A percentile compares a stretch with the other conserved stretches of the same genome.
Conservation (phyloP, 2,329 filamentous ascomycete genomes). For the Fusarium musae region DNA sequence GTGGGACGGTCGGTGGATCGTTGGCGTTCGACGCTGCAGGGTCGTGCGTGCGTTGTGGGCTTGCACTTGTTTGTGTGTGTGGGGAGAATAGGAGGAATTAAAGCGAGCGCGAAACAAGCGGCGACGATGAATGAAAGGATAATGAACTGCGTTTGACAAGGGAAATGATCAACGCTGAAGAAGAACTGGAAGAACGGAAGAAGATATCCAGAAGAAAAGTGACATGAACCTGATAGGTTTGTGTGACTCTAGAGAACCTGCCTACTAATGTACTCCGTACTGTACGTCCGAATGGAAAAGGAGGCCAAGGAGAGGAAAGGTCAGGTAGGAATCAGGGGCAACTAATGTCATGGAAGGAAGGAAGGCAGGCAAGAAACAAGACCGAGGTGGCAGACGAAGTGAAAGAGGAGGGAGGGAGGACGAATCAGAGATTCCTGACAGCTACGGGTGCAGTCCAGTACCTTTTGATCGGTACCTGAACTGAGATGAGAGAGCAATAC, state of each 20-base stretch:
- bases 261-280: neutral
- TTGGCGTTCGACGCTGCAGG: conserved; percentile 38
- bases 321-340: conserved; percentile 37
- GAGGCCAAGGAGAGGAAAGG: neutral
- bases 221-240: neutral
- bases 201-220: conserved; percentile 15
- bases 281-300: neutral
- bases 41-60: conserved; percentile 37
- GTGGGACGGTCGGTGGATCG: conserved; percentile 46
- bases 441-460: neutral
- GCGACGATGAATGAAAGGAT: conserved; percentile 14
- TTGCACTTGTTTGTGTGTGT: conserved; percentile 31
- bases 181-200: conserved; percentile 13
- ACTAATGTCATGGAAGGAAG: conserved; percentile 1
- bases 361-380: conserved; percentile 14
- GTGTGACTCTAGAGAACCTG: neutral
- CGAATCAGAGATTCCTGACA: conserved; percentile 5
- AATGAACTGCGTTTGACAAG: neutral
- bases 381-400: neutral
- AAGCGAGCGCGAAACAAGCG: conserved; percentile 33
- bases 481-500: conserved; percentile 14
- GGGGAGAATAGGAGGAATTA: conserved; percentile 16
- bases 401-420: neutral
- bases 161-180: conserved; percentile 19
- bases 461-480: conserved; percentile 22